phyloP scores from a whole-genome alignment of 176 grass and related monocot genomes.

The sorghum (Sorghum bicolor) region Sorghum_bicolor_NCBIv3 NC_012875.2:45896001-45896500 shows the following conservation, averaged over 20 bases:
- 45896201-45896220: slow-evolving; percentile 12
- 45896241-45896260: neutral
- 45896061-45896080: neutral
- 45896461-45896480: neutral
- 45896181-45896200: neutral
- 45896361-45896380: neutral
- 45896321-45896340: slow-evolving; percentile 20
- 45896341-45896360: slow-evolving; percentile 37
- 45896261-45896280: slow-evolving; percentile 49
- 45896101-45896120: slow-evolving; percentile 4
- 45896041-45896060: too few relatives aligned
- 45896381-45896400: neutral
- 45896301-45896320: neutral
- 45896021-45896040: neutral
- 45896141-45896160: neutral
- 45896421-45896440: slow-evolving; percentile 5
- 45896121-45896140: slow-evolving; percentile 6
- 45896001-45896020: neutral
- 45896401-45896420: slow-evolving; percentile 8
- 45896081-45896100: neutral
- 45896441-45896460: neutral
- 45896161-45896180: neutral
- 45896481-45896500: neutral
- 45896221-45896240: neutral
- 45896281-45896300: neutral